These are phyloP conservation scores for Mortierella sp. DNA, from an alignment of 371 early-diverging fungal species.

Conservation along the genomic window DNA sequence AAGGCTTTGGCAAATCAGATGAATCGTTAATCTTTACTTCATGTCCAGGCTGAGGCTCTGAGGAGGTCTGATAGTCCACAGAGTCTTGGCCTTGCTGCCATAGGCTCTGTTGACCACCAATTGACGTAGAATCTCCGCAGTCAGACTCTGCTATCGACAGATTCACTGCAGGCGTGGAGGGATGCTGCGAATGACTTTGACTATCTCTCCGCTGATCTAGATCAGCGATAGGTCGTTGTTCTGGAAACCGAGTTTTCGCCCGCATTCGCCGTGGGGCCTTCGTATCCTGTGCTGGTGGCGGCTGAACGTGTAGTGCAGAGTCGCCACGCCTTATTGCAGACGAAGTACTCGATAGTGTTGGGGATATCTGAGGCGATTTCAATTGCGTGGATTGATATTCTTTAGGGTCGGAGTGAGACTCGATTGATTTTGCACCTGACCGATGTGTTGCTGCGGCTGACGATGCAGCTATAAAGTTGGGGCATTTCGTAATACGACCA, in stretches of 20 bases:
- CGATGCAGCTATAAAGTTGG: too few species aligned
- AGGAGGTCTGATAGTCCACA: not conserved
- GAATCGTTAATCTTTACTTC: conserved; percentile 3
- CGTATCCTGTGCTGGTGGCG: not conserved
- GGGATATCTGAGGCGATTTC: not conserved
- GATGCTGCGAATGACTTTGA: not conserved
- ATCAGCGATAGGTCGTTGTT: not conserved
- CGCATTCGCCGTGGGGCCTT: not conserved
- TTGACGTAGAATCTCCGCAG: not conserved
- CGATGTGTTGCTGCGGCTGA: not conserved
- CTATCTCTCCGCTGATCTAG: not conserved
- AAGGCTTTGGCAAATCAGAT: not conserved
- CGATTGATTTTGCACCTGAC: not conserved
- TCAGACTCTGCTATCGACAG: not conserved
- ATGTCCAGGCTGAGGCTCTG: not conserved
- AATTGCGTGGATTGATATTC: not conserved
- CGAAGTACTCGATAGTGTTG: not conserved
- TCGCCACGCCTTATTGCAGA: not conserved
- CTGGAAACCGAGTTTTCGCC: not conserved
- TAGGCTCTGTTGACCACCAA: not conserved
- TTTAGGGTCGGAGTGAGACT: not conserved
- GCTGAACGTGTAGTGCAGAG: not conserved
- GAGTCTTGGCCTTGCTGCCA: not conserved
- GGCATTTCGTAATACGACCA: too few species aligned
- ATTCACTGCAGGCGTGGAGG: not conserved